Percentiles rank a stretch among this genome's conserved stretches.
These are phyloP conservation scores for Cyclotella atomus DNA, from an alignment of 108 stramenopile species.

Conservation along the genomic window DNA sequence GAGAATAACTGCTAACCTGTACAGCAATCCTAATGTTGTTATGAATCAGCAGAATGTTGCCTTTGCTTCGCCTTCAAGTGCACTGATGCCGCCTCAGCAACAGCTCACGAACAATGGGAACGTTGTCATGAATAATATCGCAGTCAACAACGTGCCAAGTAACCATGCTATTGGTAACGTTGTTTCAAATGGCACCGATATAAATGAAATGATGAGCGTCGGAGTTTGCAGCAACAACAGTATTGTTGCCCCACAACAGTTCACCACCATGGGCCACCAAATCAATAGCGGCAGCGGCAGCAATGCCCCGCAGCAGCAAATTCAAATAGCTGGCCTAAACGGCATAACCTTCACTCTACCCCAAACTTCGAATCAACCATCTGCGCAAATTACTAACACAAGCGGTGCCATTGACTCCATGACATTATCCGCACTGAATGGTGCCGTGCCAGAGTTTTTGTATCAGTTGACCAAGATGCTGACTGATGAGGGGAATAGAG, in stretches of 20 bases:
- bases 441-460: conserved; percentile 78
- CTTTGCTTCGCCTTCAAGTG: not conserved
- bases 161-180: not conserved
- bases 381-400: not conserved
- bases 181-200: not conserved
- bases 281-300: not conserved
- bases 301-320: not conserved
- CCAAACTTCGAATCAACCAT: not conserved
- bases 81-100: not conserved
- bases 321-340: conserved; percentile 11
- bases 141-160: not conserved
- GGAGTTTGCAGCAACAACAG: not conserved
- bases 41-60: not conserved
- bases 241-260: not conserved
- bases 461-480: conserved; percentile 94
- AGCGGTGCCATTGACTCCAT: not conserved
- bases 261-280: not conserved
- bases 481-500: conserved; percentile 79
- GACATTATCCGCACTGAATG: conserved; percentile 8
- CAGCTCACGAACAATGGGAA: not conserved
- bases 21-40: not conserved
- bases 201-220: not conserved
- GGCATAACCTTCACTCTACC: conserved; percentile 3
- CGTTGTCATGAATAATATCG: not conserved
- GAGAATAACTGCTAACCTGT: conserved; percentile 2